Base-by-base conservation (phyloP, 1,284 basidiomycete species). In the Phellopilus nigrolimitatus region DNA sequence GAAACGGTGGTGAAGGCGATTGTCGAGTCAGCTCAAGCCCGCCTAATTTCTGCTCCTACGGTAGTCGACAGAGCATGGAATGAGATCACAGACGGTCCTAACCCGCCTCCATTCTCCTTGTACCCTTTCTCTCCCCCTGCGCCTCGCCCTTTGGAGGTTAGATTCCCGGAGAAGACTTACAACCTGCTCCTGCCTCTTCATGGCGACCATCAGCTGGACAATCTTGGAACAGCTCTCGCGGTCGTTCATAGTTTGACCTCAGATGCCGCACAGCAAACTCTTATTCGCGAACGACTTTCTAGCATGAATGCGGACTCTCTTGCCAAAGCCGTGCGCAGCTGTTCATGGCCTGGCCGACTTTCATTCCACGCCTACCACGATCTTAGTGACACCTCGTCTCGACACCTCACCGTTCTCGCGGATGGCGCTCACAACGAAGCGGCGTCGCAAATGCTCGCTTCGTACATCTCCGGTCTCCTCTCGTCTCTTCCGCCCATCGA, bases 391-490 rank as follows among this genome's bases (percentile, higher is more conserved):
- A 40, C 2, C 19, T 24, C 15, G 19, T 27, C 27, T 19, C 8
- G 21, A 12, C 24, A 60, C 34, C 58, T 72, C 2, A 62, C 71
- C 4, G 68, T 94, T 4, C 75, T 99, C 5, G 84, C 88, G 1
- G 97, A 99, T 63, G 97, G 97, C 3, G 95, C 97, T 0, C 97
- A 99, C 66, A 99, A 99, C 63, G 71, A 82, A n/a, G 84, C 89
- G 4, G 94, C 93, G 0, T 79, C 92, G 0, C 58, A 65, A 15
- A 81, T 81, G 0, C 78, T 99, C 6, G 74, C 82, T 1, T 64
- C 71, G 4, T 98, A 94, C 65, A 69, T 98, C 66, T 86, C 4
- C 56, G 64, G 22, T 52, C 65, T 15, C 53, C 61, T 27, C 13
- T 58, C 17, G 13, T 58, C 47, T 5, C 15, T 57, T 56, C 51